Evolutionary conservation across 345 rosid species (phyloP).

Genomic region (Ceriops decandra): DNA sequence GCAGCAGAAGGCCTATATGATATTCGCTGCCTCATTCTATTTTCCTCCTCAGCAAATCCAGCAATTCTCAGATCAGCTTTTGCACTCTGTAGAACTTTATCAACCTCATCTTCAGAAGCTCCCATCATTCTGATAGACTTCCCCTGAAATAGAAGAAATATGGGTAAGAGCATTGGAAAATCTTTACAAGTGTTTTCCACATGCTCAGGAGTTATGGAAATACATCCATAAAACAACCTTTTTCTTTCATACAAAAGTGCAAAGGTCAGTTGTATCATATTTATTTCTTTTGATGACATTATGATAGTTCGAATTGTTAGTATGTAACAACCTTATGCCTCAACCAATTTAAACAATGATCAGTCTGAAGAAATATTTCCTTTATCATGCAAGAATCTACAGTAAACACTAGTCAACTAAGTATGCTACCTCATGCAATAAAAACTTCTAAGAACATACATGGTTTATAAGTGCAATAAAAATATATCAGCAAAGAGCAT

Average conservation of each 20-base stretch:
- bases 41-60: slow-evolving; percentile 92
- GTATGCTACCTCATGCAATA: too few relatives aligned
- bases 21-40: slow-evolving; percentile 54
- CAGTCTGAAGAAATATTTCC: too few relatives aligned
- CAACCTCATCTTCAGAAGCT: slow-evolving; percentile 64
- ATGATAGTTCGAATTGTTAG: too few relatives aligned
- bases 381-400: too few relatives aligned
- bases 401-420: too few relatives aligned
- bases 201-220: neutral
- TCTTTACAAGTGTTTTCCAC: slow-evolving; percentile 1
- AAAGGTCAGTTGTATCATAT: too few relatives aligned
- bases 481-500: too few relatives aligned
- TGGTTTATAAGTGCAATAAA: too few relatives aligned
- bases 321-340: too few relatives aligned
- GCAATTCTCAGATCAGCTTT: slow-evolving; percentile 59
- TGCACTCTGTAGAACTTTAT: slow-evolving; percentile 46
- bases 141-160: slow-evolving; percentile 42
- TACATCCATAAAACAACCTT: neutral
- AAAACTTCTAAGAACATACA: too few relatives aligned
- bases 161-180: slow-evolving; percentile 6
- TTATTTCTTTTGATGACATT: too few relatives aligned
- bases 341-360: too few relatives aligned
- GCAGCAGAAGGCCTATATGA: slow-evolving; percentile 24
- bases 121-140: slow-evolving; percentile 92
- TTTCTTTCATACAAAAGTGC: neutral